Evolutionary conservation across 2,329 filamentous ascomycete species (phyloP).

Genomic region (Aspergillus sp.): DNA sequence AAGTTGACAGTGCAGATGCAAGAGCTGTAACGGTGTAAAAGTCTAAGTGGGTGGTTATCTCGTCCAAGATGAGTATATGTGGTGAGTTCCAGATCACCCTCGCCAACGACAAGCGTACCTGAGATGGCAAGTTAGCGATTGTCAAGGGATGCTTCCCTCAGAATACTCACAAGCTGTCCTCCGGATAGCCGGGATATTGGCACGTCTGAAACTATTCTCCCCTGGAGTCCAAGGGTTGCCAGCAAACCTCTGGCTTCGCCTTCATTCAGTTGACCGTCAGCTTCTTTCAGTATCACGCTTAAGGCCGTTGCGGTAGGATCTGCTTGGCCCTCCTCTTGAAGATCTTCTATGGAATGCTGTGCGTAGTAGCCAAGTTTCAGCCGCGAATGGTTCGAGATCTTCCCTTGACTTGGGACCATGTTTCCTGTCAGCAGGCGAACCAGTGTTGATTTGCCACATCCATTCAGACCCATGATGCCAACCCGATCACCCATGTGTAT

Average conservation of each 20-base stretch:
- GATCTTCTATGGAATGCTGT: constrained; percentile 71
- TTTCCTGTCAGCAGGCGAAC: constrained; percentile 68
- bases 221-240: constrained; percentile 67
- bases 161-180: constrained; percentile 66
- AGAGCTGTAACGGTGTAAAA: constrained; percentile 76
- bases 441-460: constrained; percentile 77
- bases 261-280: constrained; percentile 57
- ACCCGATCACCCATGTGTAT: constrained; percentile 72
- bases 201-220: constrained; percentile 70
- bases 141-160: neutral
- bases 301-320: constrained; percentile 63
- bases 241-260: constrained; percentile 67
- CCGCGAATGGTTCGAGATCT: constrained; percentile 65
- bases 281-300: constrained; percentile 58
- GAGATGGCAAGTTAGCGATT: constrained; percentile 1
- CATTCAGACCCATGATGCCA: constrained; percentile 76
- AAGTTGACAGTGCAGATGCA: constrained; percentile 63
- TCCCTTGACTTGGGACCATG: constrained; percentile 60
- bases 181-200: constrained; percentile 73
- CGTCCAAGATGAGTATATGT: constrained; percentile 74
- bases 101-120: constrained; percentile 64
- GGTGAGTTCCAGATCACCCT: constrained; percentile 67
- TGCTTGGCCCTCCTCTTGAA: constrained; percentile 58
- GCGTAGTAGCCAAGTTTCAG: constrained; percentile 74
- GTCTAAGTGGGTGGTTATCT: constrained; percentile 82